A percentile compares a stretch with the other conserved stretches of the same genome.
Evolutionary conservation across 23 red algal species (phyloP).

Genomic region (Rhodosorus marinus): DNA sequence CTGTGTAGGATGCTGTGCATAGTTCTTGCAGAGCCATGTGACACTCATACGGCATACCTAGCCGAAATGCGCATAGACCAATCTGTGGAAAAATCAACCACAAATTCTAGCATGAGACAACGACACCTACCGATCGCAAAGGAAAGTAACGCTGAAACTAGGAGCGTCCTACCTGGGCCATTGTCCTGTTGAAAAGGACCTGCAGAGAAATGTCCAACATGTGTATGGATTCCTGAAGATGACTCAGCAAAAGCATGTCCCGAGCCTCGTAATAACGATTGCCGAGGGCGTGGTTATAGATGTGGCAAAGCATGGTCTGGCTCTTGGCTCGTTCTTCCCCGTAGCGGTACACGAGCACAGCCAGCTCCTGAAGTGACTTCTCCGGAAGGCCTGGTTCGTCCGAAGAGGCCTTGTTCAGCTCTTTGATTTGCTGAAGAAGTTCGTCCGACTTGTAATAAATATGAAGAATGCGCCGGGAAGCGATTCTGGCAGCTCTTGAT

Average conservation of each 20-base stretch:
- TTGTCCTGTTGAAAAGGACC: slow-evolving; percentile 89
- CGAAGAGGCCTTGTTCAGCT: not conserved
- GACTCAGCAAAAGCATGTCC: slow-evolving; percentile 93
- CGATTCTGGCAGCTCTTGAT: slow-evolving; percentile 54
- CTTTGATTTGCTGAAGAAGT: not conserved
- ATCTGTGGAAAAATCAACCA: too few species aligned
- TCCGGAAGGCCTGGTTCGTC: slow-evolving; percentile 1
- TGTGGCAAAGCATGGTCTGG: slow-evolving; percentile 75
- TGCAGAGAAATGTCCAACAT: slow-evolving; percentile 53
- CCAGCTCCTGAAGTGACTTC: slow-evolving; percentile 21
- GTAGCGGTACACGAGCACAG: slow-evolving; percentile 82
- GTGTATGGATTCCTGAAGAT: slow-evolving; percentile 85
- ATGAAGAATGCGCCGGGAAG: slow-evolving; percentile 68
- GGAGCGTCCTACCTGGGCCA: too few species aligned
- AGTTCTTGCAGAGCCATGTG: slow-evolving; percentile 71
- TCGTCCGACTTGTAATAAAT: slow-evolving; percentile 88
- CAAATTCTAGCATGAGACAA: too few species aligned
- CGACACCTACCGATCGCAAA: too few species aligned
- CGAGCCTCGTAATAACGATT: slow-evolving; percentile 67
- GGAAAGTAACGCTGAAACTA: too few species aligned
- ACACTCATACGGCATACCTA: slow-evolving; percentile 52
- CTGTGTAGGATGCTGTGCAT: slow-evolving; percentile 66
- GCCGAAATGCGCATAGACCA: slow-evolving; percentile 89
- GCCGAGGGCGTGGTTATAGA: slow-evolving; percentile 93
- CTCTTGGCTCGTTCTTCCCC: slow-evolving; percentile 82